Conservation (phyloP, 2,329 filamentous ascomycete species). For the Fonsecaea monophora region DNA sequence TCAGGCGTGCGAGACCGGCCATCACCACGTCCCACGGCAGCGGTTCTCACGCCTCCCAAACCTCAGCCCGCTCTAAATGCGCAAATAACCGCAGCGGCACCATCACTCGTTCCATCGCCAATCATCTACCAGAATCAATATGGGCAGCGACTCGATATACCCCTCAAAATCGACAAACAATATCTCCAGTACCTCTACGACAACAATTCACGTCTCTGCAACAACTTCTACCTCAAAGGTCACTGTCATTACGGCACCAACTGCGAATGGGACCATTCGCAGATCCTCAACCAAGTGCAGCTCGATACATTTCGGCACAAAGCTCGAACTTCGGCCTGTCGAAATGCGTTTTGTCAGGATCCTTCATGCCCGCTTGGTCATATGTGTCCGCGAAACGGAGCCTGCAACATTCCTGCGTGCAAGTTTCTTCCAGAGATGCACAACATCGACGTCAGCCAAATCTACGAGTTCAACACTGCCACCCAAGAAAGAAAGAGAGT, state of each 20-base stretch:
- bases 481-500: slow-evolving; percentile 27
- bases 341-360: slow-evolving; percentile 33
- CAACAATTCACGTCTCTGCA: slow-evolving; percentile 68
- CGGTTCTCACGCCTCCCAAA: slow-evolving; percentile 34
- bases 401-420: slow-evolving; percentile 29
- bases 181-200: slow-evolving; percentile 54
- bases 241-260: slow-evolving; percentile 55
- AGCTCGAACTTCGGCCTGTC: slow-evolving; percentile 36
- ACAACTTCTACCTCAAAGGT: slow-evolving; percentile 64
- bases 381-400: slow-evolving; percentile 31
- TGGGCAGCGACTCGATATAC: slow-evolving; percentile 64
- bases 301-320: slow-evolving; percentile 37
- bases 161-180: slow-evolving; percentile 54
- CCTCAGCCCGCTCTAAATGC: slow-evolving; percentile 4
- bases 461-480: slow-evolving; percentile 31
- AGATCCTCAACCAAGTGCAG: slow-evolving; percentile 28
- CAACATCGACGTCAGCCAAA: slow-evolving; percentile 30
- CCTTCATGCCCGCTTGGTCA: slow-evolving; percentile 35
- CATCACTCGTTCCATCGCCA: slow-evolving; percentile 44
- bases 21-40: slow-evolving; percentile 8
- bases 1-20: slow-evolving; percentile 21
- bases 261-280: slow-evolving; percentile 36
- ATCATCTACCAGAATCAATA: slow-evolving; percentile 48
- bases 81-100: slow-evolving; percentile 37
- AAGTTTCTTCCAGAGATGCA: slow-evolving; percentile 37